A percentile compares a stretch with the other conserved stretches of the same genome.
Evolutionary conservation across 1,139 yeast genomes (phyloP).

Genomic region (Taphrina pruni): DNA sequence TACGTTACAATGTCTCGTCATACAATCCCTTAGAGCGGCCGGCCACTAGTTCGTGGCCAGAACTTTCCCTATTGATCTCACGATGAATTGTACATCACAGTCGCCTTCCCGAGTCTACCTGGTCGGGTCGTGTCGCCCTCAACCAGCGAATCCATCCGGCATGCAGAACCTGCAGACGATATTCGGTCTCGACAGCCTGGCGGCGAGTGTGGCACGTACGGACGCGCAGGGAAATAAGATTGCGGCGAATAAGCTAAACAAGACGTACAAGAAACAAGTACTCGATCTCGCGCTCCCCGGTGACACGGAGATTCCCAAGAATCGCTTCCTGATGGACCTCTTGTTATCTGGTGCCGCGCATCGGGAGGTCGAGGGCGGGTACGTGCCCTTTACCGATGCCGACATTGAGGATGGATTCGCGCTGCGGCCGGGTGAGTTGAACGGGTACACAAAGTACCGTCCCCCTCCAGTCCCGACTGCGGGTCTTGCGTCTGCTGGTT

Average conservation of each 20-base stretch:
- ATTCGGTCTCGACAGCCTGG: conserved; percentile 34
- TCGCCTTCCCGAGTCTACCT: conserved; percentile 8
- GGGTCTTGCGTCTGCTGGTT: background rate
- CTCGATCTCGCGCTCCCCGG: conserved; percentile 25
- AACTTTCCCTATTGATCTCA: background rate
- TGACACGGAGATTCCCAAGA: conserved; percentile 29
- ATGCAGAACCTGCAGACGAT: conserved; percentile 30
- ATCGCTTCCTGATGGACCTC: conserved; percentile 27
- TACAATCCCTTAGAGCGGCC: no score
- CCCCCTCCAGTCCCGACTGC: background rate
- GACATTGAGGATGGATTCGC: conserved; percentile 22
- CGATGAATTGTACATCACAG: background rate
- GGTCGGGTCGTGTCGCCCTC: conserved; percentile 8
- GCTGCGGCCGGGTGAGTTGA: conserved; percentile 31
- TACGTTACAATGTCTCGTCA: no score
- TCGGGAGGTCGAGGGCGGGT: conserved; percentile 28
- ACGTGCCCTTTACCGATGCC: conserved; percentile 15
- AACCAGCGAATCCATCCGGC: conserved; percentile 31
- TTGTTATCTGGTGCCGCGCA: conserved; percentile 35
- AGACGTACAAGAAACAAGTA: conserved; percentile 40
- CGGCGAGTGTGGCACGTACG: conserved; percentile 41
- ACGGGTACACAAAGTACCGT: conserved; percentile 25
- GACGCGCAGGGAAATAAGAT: conserved; percentile 40
- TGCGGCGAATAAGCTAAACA: conserved; percentile 25
- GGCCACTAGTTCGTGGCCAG: background rate